Evolutionary conservation across 1,284 basidiomycete species (phyloP), one percentile per base, ranked within the genome.

Genomic region (Rhodotorula sp.): DNA sequence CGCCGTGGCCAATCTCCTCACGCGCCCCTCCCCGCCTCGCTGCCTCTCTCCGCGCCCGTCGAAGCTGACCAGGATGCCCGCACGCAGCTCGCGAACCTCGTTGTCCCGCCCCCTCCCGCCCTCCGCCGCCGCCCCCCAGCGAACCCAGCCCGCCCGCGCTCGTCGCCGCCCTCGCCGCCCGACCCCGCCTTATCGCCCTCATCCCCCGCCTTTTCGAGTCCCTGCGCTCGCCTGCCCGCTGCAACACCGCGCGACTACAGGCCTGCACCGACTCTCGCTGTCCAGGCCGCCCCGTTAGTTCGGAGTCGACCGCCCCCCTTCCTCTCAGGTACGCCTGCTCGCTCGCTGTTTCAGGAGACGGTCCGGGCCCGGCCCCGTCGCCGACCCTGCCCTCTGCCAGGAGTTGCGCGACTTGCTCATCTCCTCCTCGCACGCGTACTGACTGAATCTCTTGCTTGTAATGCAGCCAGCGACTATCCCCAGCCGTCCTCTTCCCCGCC

Each of bases 81-180:
- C 19, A 56, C 34, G n/a, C 36, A 36, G 55, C 55, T 56, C 55
- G 55, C 55, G 55, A 56, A 56, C 55, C 55, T 56, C 27, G 50
- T 51, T n/a, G 36, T 12, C 15, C 55, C 36, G 55, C 37, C 36
- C n/a, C 4, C 34, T 21, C 54, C n/a, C n/a, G n/a, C 21, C 55
- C 55, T 37, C 36, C 36, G 29, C 32, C 53, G 29, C 55, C 34
- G 55, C 55, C 36, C 22, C 36, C 55, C 57, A 44, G 39, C 57
- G 57, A 59, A 59, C 57, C 50, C 36, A 27, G 25, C 10, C 55
- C 25, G 21, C 36, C 55, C 37, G 39, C 37, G 44, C 37, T 57
- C 34, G 21, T 57, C 56, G 37, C 56, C 48, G 48, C 48, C 10
- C n/a, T 32, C 15, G 10, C 56, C 37, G 5, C 57, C 29, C 57